Percentiles rank a stretch among this genome's conserved stretches.
Evolutionary conservation across 306 rosid genomes (phyloP).

Genomic region (Vicia faba): DNA sequence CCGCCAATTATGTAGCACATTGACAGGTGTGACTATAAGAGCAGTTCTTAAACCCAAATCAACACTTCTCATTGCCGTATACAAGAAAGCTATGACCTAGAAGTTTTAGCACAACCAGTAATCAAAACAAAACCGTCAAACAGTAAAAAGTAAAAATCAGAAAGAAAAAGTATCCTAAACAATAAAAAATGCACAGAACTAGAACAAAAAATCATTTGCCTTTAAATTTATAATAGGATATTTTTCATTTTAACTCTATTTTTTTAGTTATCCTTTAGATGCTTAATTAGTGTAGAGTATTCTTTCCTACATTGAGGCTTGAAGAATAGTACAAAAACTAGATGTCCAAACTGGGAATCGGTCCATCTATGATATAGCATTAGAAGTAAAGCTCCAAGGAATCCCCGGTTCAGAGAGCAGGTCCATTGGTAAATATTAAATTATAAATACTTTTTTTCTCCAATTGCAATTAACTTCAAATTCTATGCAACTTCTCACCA

Average conservation of each 20-base stretch:
- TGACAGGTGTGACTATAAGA: slow-evolving; percentile 93
- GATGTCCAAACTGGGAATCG: slow-evolving; percentile 10
- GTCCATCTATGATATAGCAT: not conserved
- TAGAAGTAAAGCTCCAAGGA: slow-evolving; percentile 8
- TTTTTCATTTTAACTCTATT: not conserved
- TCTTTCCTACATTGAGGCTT: not conserved
- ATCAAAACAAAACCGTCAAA: slow-evolving; percentile 35
- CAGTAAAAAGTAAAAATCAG: slow-evolving; percentile 27
- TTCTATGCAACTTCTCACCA: not conserved
- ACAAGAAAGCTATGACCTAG: slow-evolving; percentile 93
- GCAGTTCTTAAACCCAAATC: slow-evolving; percentile 91
- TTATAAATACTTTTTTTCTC: not conserved
- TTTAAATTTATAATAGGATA: slow-evolving; percentile 14
- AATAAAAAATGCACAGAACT: not conserved
- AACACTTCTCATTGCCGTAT: slow-evolving; percentile 84
- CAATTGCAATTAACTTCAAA: slow-evolving; percentile 18
- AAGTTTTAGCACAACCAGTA: slow-evolving; percentile 36
- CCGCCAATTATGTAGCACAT: slow-evolving; percentile 97
- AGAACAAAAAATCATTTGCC: not conserved
- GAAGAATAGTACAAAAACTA: not conserved
- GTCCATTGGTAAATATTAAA: not conserved
- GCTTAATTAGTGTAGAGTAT: not conserved
- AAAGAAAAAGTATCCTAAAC: not conserved
- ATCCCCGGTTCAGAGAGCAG: slow-evolving; percentile 3
- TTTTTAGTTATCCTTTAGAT: not conserved